A percentile compares a stretch with the other conserved stretches of the same genome.
phyloP scores from a whole-genome alignment of 306 rosid genomes.

The Urtica urens region DNA sequence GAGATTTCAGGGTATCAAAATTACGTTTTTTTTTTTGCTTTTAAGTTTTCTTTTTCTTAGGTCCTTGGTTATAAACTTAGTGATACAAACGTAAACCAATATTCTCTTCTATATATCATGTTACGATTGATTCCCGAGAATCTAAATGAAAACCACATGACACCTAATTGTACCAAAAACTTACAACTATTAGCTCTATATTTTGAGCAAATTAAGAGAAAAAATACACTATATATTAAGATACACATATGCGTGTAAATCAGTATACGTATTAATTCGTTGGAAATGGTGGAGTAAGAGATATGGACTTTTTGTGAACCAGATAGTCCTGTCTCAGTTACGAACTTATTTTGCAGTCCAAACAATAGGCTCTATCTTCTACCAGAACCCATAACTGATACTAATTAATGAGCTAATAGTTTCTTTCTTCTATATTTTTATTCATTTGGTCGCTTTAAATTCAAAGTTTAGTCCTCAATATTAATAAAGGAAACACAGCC shows the following conservation, averaged over 20 bases:
- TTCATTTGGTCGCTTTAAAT: not conserved
- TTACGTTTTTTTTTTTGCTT: not conserved
- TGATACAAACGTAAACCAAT: not conserved
- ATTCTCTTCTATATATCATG: no score
- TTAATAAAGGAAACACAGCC: not conserved
- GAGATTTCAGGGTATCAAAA: not conserved
- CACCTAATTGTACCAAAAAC: no score
- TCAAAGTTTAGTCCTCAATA: no score
- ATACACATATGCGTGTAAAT: no score
- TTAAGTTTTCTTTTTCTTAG: no score
- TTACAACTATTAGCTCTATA: no score
- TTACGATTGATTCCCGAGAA: not conserved
- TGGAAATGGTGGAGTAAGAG: no score
- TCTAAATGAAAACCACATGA: constrained; percentile 1
- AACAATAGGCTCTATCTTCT: not conserved
- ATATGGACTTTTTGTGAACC: not conserved
- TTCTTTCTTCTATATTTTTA: not conserved
- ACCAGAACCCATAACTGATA: not conserved
- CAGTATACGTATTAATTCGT: no score
- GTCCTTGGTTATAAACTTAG: not conserved
- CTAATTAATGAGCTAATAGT: not conserved
- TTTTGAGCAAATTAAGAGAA: no score
- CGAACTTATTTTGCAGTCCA: not conserved
- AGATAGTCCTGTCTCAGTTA: constrained; percentile 3
- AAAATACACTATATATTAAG: no score